Conservation (phyloP, 2,329 filamentous ascomycete species). For the Chrysoporthe cubensis region DNA sequence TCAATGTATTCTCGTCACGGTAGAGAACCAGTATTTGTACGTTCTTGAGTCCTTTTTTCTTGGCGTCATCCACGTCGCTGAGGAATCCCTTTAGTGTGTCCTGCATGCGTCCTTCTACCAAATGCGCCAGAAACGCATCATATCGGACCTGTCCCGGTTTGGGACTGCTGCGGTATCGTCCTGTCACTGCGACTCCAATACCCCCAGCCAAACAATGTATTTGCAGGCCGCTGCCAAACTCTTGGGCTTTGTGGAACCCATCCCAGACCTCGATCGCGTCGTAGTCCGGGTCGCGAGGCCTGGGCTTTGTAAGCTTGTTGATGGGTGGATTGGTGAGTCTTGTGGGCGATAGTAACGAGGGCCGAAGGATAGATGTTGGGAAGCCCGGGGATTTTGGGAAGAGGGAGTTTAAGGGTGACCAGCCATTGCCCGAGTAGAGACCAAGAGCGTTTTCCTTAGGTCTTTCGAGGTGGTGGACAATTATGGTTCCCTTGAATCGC, state of each 20-base stretch:
- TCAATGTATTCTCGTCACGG: conserved; percentile 14
- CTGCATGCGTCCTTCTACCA: conserved; percentile 16
- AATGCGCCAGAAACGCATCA: conserved; percentile 13
- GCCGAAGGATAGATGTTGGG: neutral
- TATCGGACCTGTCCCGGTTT: conserved; percentile 7
- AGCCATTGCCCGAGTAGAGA: conserved; percentile 9
- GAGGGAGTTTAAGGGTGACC: neutral
- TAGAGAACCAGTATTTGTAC: conserved; percentile 7
- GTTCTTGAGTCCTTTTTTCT: neutral
- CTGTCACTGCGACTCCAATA: conserved; percentile 13
- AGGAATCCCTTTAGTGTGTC: conserved; percentile 14
- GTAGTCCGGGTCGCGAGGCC: neutral
- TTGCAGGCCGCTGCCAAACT: conserved; percentile 14
- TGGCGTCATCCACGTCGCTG: conserved; percentile 4
- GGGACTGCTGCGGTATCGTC: neutral
- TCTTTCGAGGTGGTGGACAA: conserved; percentile 5
- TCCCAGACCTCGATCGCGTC: conserved; percentile 11
- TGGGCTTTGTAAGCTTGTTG: conserved; percentile 14
- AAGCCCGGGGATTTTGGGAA: neutral
- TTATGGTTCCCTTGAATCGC: conserved; percentile 10
- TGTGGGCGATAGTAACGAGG: conserved; percentile 3
- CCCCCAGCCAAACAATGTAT: conserved; percentile 13
- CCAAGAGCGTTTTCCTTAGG: conserved; percentile 13
- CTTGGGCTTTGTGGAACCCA: conserved; percentile 1
- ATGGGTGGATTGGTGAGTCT: neutral